These are phyloP conservation scores for Trametes polyzona DNA, from an alignment of 1,284 basidiomycete species.

Conservation along the genomic window DNA sequence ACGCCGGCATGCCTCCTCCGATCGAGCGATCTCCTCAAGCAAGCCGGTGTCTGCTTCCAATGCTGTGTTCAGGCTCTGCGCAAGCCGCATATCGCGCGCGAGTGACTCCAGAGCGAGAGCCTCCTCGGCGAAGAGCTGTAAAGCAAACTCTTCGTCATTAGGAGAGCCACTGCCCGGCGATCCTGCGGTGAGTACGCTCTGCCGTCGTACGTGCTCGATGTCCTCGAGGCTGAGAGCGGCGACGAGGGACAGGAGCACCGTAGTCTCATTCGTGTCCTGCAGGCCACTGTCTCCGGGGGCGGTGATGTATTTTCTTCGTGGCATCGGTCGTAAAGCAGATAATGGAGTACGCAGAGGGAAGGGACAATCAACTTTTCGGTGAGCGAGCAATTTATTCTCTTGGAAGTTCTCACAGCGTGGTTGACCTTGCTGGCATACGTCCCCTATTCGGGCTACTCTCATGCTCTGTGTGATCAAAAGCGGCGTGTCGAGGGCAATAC, in stretches of 20 bases:
- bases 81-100: constrained; percentile 42
- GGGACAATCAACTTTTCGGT: too few species aligned
- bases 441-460: too few species aligned
- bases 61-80: constrained; percentile 42
- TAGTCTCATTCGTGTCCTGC: neutral
- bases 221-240: constrained; percentile 41
- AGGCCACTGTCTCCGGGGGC: neutral
- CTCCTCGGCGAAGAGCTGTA: constrained; percentile 47
- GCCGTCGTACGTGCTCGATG: constrained; percentile 41
- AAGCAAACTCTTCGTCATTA: constrained; percentile 54
- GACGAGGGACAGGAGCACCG: constrained; percentile 19
- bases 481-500: too few species aligned
- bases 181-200: constrained; percentile 50
- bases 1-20: constrained; percentile 38
- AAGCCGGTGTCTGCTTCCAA: constrained; percentile 32
- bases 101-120: constrained; percentile 37
- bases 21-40: constrained; percentile 30
- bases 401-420: too few species aligned
- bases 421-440: too few species aligned
- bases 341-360: neutral
- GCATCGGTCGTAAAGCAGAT: neutral
- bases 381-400: too few species aligned
- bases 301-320: neutral
- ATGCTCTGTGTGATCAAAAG: too few species aligned
- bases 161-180: constrained; percentile 32